Conservation (phyloP, 2,329 filamentous ascomycete genomes). For the Talaromyces sp. region DNA sequence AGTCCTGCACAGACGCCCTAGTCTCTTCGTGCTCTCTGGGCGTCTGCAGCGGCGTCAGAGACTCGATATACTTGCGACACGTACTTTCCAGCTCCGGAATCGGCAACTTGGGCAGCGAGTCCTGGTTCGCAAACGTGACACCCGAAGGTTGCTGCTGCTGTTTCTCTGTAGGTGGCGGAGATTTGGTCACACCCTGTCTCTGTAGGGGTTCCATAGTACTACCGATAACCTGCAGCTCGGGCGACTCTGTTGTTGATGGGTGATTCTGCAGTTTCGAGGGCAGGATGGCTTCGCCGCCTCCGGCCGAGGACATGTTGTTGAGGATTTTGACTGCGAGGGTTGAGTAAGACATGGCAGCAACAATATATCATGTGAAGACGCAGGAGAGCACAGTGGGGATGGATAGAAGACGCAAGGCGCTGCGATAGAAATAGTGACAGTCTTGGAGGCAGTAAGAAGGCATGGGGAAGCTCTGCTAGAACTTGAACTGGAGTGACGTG, state of each 20-base stretch:
- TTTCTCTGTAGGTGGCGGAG: constrained; percentile 26
- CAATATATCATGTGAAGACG: constrained; percentile 57
- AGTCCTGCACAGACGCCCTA: constrained; percentile 72
- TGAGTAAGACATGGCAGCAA: constrained; percentile 49
- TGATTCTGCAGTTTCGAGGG: constrained; percentile 21
- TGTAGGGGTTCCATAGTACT: neutral
- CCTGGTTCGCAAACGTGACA: constrained; percentile 84
- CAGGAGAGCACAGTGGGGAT: constrained; percentile 74
- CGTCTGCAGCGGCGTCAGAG: constrained; percentile 74
- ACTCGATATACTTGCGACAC: constrained; percentile 71
- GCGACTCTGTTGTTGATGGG: neutral
- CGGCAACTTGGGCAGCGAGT: constrained; percentile 82
- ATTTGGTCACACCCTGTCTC: neutral
- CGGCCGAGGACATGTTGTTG: constrained; percentile 60
- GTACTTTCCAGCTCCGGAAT: constrained; percentile 82
- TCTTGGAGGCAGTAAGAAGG: constrained; percentile 77
- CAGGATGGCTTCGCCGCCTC: constrained; percentile 63
- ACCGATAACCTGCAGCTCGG: constrained; percentile 12
- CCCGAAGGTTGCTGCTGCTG: constrained; percentile 42
- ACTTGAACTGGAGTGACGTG: neutral
- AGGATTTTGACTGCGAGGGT: constrained; percentile 65
- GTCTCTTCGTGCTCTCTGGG: constrained; percentile 79
- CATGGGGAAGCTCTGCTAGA: constrained; percentile 46
- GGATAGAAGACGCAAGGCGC: constrained; percentile 77
- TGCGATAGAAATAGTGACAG: constrained; percentile 91